Evolutionary conservation across 805 yeast species (phyloP), one percentile per base, ranked within the genome.

Genomic region (Saccharomycopsis sp.): DNA sequence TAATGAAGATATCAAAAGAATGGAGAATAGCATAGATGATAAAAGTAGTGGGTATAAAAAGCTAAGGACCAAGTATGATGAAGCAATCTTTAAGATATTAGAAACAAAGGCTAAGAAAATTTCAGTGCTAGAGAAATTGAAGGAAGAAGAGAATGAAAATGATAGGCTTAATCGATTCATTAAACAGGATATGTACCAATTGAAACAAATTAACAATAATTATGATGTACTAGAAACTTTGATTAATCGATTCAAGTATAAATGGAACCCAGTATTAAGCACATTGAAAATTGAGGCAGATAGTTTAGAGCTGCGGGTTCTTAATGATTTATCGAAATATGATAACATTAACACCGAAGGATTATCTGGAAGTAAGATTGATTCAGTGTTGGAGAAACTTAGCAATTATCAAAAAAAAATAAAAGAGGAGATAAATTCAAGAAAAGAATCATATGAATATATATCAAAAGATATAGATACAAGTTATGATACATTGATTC

Each of bases 31-130:
- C 6, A 8, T 31, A 5, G 11, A 17, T 9, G 35, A 31, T 17
- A 5, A 9, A 5, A 31, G 35, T 14, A 9, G 19, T 5, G 14
- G 27, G 29, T 23, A 28, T 20, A 46, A 41, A 32, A 29, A 14
- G 7, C 38, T 46, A 9, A 38, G 46, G 20, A 24, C 29, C 14
- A 38, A 40, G 16, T 48, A 48, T 22, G 51, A 48, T 26, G 49
- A 48, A 21, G 38, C 37, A 20, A 31, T 44, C 6, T 45, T 48
- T 28, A 41, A 28, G 26, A 38, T 42, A n/a, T 24, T 48, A 7
- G 41, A 48, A 28, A 21, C 49, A 4, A 48, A 48, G 19, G 49
- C 45, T 19, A 48, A 48, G 29, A 45, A 48, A 33, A 40, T 45
- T 14, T 23, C 41, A 11, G 26, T 48, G 8, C 7, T 38, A 4